phyloP scores from a whole-genome alignment of 148 eudicot genomes.

The Fagopyrum homotropicum region DNA sequence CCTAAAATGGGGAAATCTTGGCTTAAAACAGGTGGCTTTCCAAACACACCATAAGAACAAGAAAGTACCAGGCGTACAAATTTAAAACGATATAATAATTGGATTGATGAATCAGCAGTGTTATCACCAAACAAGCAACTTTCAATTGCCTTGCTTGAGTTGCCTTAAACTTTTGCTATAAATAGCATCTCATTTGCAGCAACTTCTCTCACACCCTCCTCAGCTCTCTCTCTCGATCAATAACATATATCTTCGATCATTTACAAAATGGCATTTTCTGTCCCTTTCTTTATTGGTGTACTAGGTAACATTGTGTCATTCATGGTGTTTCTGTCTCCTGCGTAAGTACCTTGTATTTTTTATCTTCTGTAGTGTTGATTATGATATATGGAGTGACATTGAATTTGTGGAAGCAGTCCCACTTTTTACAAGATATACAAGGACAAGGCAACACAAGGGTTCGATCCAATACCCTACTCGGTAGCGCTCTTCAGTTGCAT shows the following conservation, averaged over 20 bases:
- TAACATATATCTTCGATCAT: background rate
- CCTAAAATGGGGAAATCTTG: background rate
- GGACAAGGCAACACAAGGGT: slow-evolving; percentile 52
- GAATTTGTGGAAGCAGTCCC: slow-evolving; percentile 25
- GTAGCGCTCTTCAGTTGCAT: slow-evolving; percentile 43
- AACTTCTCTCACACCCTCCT: background rate
- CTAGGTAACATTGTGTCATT: background rate
- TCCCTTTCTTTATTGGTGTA: background rate
- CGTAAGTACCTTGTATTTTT: background rate
- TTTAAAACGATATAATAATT: no score
- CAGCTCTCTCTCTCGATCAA: background rate
- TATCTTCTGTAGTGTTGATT: background rate
- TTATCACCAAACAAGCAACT: background rate
- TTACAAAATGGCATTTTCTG: background rate
- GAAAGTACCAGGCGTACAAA: background rate
- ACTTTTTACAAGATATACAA: slow-evolving; percentile 46
- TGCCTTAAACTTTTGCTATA: background rate
- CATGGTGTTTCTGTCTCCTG: slow-evolving; percentile 8
- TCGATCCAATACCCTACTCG: slow-evolving; percentile 49
- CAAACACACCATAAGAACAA: background rate
- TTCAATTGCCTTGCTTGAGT: background rate
- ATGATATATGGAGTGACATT: no score
- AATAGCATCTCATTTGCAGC: background rate
- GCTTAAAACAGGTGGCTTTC: background rate
- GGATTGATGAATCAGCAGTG: background rate